A percentile compares a stretch with the other conserved stretches of the same genome.
Conservation (phyloP, 176 grass and related monocot genomes). For the Otatea glauca region DNA sequence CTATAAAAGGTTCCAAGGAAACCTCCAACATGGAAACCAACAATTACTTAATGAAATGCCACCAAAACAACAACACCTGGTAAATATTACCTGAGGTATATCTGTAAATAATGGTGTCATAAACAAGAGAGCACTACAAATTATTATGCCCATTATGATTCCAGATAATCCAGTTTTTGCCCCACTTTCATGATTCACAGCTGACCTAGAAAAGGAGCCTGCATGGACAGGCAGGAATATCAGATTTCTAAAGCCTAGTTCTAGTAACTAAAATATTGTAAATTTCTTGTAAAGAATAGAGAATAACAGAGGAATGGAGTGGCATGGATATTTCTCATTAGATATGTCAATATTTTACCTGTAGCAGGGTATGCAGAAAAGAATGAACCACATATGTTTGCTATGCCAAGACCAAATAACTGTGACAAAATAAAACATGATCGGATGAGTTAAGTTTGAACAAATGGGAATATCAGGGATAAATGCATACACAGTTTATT, state of each 20-base stretch:
- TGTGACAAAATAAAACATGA: slow-evolving; percentile 41
- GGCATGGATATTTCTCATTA: not conserved
- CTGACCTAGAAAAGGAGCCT: slow-evolving; percentile 99
- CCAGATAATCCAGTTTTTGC: slow-evolving; percentile 88
- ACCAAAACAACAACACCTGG: slow-evolving; percentile 14
- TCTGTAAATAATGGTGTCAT: slow-evolving; percentile 95
- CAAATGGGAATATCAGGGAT: slow-evolving; percentile 23
- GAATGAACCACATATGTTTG: slow-evolving; percentile 94
- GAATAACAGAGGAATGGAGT: slow-evolving; percentile 24
- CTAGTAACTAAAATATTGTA: slow-evolving; percentile 27
- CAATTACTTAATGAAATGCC: not conserved
- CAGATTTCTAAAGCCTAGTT: slow-evolving; percentile 23
- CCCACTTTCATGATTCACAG: slow-evolving; percentile 95
- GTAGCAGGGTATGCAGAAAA: slow-evolving; percentile 91
- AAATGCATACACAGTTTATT: slow-evolving; percentile 19
- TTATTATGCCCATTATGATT: slow-evolving; percentile 96
- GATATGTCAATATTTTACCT: slow-evolving; percentile 60
- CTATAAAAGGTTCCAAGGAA: not conserved
- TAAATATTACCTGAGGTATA: slow-evolving; percentile 86
- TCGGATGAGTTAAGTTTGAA: slow-evolving; percentile 13
- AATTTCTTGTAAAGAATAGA: slow-evolving; percentile 26
- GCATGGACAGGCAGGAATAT: slow-evolving; percentile 41
- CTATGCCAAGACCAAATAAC: slow-evolving; percentile 94
- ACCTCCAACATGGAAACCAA: slow-evolving; percentile 3
- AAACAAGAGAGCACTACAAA: slow-evolving; percentile 85